These are phyloP conservation scores for Cyanodermella asteris DNA, from an alignment of 2,329 filamentous ascomycete species.

Conservation along the genomic window DNA sequence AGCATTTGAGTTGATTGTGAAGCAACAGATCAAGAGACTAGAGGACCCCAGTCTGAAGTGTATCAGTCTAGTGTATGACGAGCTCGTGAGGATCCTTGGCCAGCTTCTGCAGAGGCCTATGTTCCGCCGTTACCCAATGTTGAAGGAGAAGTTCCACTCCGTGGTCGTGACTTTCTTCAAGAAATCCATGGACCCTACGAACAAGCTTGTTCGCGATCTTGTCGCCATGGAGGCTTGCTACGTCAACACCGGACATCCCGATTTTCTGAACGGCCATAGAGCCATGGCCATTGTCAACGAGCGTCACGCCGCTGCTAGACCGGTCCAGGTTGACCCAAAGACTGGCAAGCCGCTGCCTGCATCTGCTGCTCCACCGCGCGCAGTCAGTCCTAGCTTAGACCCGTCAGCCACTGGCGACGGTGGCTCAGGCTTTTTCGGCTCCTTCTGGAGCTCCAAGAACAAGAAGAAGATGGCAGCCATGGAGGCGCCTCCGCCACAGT, in stretches of 20 bases:
- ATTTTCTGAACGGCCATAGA: constrained; percentile 89
- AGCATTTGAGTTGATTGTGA: constrained; percentile 96
- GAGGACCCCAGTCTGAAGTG: constrained; percentile 96
- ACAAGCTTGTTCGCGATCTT: constrained; percentile 84
- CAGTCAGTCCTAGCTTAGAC: constrained; percentile 53
- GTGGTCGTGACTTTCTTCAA: constrained; percentile 94
- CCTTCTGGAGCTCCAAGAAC: constrained; percentile 97
- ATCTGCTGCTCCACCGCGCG: constrained; percentile 43
- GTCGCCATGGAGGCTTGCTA: constrained; percentile 94
- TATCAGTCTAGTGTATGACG: constrained; percentile 90
- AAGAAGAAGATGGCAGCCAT: constrained; percentile 99
- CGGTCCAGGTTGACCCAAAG: constrained; percentile 92
- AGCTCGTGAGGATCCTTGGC: constrained; percentile 82
- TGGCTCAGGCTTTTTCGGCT: constrained; percentile 82
- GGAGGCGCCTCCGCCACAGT: constrained; percentile 77
- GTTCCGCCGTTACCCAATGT: constrained; percentile 75
- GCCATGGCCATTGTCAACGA: constrained; percentile 98
- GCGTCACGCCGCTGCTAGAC: constrained; percentile 58
- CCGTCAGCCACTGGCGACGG: no score
- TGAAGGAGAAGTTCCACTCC: constrained; percentile 91
- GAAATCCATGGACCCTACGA: constrained; percentile 93
- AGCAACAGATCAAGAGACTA: constrained; percentile 90
- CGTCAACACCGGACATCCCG: constrained; percentile 94
- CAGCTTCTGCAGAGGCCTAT: constrained; percentile 74
- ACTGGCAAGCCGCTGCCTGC: constrained; percentile 78